Evolutionary conservation across 768 basidiomycete species (phyloP), one percentile per base, ranked within the genome.

Genomic region (Phaffia tasmanica): DNA sequence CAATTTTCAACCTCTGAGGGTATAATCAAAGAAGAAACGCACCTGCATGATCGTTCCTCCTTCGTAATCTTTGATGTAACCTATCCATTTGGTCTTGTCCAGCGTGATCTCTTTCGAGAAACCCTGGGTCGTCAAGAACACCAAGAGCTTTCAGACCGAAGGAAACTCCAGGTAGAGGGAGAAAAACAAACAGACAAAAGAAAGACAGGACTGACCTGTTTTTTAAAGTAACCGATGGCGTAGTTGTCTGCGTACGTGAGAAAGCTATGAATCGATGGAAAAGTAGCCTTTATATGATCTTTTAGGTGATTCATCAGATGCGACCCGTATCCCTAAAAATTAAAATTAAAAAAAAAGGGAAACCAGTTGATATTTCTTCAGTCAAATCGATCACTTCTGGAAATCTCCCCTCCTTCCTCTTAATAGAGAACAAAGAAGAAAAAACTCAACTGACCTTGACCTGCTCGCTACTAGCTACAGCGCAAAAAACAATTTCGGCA

Each of bases 41-140:
- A 76, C 78, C 76, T 93, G 89, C 93, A 99, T 97, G 78, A 98
- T 91, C 55, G 94, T 99, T 21, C 90, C 93, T 50, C 94, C 94
- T 76, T 99, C 95, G 77, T 99, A 99, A 75, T 99, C 95, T 76
- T 98, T 99, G 84, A 99, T 98, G 76, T 99, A 98, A 15, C 93
- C 95, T 0, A 94, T 93, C 95, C 95, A 99, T 9, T 86, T 81
- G 1, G 87, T 84, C 54, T 93, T 83, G 68, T 86, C 86, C n/a
- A 95, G 82, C 0, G 87, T 86, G 69, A 99, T 94, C 65, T 98
- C 93, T 76, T 98, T 98, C 7, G 90, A 88, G 77, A 99, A 99
- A 0, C 95, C 95, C 74, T 77, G 65, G 4, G 19, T 4, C 18
- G 2, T 27, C 18, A 27, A 55, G 18, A 65, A 48, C 49, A 60